Evolutionary conservation across 441 rosid genomes (phyloP).

Genomic region (Erodium texanum): DNA sequence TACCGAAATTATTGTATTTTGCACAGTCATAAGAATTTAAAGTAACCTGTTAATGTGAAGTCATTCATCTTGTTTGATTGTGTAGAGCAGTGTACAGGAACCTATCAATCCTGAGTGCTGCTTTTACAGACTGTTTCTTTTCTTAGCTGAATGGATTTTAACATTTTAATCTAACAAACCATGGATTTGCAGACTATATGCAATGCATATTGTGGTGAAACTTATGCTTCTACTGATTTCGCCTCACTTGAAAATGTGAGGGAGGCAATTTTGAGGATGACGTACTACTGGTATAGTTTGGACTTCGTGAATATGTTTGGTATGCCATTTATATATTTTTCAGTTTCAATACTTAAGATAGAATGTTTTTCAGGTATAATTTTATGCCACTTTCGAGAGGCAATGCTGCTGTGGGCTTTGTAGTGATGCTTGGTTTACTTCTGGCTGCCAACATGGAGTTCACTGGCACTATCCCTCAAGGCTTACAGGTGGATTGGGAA

Average conservation of each 20-base stretch:
- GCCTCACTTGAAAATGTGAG: constrained; percentile 58
- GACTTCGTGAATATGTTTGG: too few relatives aligned
- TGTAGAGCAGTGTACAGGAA: not conserved
- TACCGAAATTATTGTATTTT: not conserved
- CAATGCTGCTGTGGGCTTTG: constrained; percentile 75
- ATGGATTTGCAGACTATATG: constrained; percentile 60
- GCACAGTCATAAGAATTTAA: not conserved
- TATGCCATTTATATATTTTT: constrained; percentile 4
- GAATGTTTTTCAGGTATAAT: constrained; percentile 56
- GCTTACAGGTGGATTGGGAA: constrained; percentile 89
- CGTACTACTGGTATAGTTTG: constrained; percentile 78
- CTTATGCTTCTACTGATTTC: constrained; percentile 56
- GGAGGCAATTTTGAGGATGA: constrained; percentile 75
- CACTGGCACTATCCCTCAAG: constrained; percentile 58
- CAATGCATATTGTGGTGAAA: constrained; percentile 75
- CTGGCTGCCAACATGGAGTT: constrained; percentile 94
- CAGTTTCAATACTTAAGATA: not conserved
- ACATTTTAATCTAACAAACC: constrained; percentile 11
- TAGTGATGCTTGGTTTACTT: constrained; percentile 71
- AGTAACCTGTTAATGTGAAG: not conserved
- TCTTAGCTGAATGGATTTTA: not conserved
- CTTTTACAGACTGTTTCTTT: constrained; percentile 1
- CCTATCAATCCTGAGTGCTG: not conserved
- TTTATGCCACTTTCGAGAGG: constrained; percentile 99
- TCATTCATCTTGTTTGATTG: not conserved